Evolutionary conservation across 345 rosid species (phyloP), one percentile per base, ranked within the genome.

Genomic region (Salix viminalis): DNA sequence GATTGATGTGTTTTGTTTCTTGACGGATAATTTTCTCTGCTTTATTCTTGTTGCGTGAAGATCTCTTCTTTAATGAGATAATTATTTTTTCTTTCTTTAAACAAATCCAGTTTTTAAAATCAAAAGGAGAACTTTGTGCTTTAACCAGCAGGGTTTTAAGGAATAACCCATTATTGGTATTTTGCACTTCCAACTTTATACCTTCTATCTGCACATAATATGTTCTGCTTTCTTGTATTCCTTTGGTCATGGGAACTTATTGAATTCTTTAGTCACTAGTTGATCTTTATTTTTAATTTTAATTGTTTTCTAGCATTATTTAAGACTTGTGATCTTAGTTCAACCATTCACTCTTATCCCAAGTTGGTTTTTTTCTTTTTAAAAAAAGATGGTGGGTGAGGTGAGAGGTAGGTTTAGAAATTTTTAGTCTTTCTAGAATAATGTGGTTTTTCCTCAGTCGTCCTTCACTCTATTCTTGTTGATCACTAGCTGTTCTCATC

Each of bases 401-500:
- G 69, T 9, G 71, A 5, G 70, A 41, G 70, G 79, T 77, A 61
- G 84, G 87, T 84, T 73, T 78, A 12, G 78, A 79, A 81, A 69
- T 26, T 60, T 30, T 19, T 39, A 54, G 37, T 15, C 65, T 71
- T 34, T 76, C 84, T 76, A 72, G 87, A 89, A 77, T 60, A 37
- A 50, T 44, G 11, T 62, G n/a, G 42, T 50, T 18, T 61, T 41
- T 41, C 44, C 14, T 10, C 13, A 71, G 72, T 67, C 74, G 69
- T 19, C 66, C 81, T 82, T 75, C 77, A 74, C 70, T 54, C 60
- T 72, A 8, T 13, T n/a, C 28, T 58, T 46, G 72, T 7, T 52
- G 70, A 28, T 30, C 60, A 56, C 6, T 77, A 71, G 12, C 80
- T 78, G 71, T 72, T 64, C 78, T 54, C 30, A 18, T 12, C 18